phyloP scores from a whole-genome alignment of 1,284 basidiomycete species.

The Sporisorium sorghi region DNA sequence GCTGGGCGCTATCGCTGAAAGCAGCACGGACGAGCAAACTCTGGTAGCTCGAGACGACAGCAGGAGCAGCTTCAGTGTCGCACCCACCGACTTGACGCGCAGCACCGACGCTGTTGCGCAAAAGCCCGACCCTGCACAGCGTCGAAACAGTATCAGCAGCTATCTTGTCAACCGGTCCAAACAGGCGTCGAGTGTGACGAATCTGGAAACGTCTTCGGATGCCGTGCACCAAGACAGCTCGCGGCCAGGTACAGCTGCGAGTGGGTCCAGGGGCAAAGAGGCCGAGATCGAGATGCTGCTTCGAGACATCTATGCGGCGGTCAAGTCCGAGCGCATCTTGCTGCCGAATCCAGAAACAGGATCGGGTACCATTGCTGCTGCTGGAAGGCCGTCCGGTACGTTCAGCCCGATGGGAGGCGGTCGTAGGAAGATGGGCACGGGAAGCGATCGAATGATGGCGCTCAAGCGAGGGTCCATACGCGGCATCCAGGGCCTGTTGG shows the following conservation, averaged over 20 bases:
- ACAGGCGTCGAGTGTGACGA: slow-evolving; percentile 19
- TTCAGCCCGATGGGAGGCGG: slow-evolving; percentile 24
- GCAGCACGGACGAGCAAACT: slow-evolving; percentile 16
- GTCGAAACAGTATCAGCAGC: slow-evolving; percentile 33
- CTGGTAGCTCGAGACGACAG: slow-evolving; percentile 28
- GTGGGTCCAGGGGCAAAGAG: slow-evolving; percentile 30
- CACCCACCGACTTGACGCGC: slow-evolving; percentile 2
- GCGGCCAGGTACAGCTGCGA: slow-evolving; percentile 18
- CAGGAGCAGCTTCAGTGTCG: slow-evolving; percentile 46
- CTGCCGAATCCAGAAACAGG: slow-evolving; percentile 74
- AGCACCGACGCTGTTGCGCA: slow-evolving; percentile 19
- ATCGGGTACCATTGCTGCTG: slow-evolving; percentile 10
- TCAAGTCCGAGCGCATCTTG: slow-evolving; percentile 89
- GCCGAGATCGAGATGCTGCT: slow-evolving; percentile 36
- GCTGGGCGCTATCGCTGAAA: slow-evolving; percentile 77
- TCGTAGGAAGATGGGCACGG: slow-evolving; percentile 31
- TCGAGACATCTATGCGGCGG: slow-evolving; percentile 91
- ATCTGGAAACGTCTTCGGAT: slow-evolving; percentile 28
- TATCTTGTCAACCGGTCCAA: slow-evolving; percentile 22
- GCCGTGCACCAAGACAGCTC: slow-evolving; percentile 10
- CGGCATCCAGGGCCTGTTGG: slow-evolving; percentile 82
- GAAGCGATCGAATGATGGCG: slow-evolving; percentile 75
- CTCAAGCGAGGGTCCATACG: slow-evolving; percentile 89
- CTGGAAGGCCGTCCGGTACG: slow-evolving; percentile 21
- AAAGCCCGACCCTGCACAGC: slow-evolving; percentile 9